Percentiles rank a stretch among this genome's conserved stretches.
Evolutionary conservation across 2,329 filamentous ascomycete genomes (phyloP).

Genomic region (Aureobasidium sp.): DNA sequence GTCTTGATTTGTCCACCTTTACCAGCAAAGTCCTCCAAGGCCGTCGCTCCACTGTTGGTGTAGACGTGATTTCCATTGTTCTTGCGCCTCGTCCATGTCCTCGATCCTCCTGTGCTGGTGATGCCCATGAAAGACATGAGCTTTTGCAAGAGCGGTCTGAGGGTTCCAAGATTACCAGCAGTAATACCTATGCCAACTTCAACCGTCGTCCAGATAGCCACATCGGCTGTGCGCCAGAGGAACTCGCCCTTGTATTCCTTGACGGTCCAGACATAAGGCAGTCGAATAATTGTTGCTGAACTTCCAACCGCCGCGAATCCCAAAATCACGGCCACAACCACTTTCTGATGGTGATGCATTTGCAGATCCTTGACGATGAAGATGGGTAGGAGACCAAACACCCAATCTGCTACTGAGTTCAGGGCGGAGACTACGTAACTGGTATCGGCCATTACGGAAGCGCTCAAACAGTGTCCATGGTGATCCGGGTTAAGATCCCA

Average conservation of each 20-base stretch:
- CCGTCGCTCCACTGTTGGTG: neutral
- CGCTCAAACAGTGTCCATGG: conserved; percentile 33
- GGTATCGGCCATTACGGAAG: conserved; percentile 12
- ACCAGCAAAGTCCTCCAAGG: conserved; percentile 1
- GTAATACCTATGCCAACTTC: conserved; percentile 30
- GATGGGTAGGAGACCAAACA: conserved; percentile 32
- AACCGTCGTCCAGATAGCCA: conserved; percentile 31
- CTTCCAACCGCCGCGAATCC: conserved; percentile 41
- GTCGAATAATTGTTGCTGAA: conserved; percentile 42
- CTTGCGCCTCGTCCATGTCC: neutral
- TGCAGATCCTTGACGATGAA: conserved; percentile 33
- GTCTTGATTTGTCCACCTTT: conserved; percentile 1
- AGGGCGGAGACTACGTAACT: conserved; percentile 22
- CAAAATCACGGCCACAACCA: conserved; percentile 30
- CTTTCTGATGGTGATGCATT: conserved; percentile 30
- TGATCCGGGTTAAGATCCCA: conserved; percentile 39
- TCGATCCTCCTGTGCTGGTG: neutral
- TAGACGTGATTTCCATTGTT: neutral
- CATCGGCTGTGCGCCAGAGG: conserved; percentile 38
- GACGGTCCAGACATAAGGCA: conserved; percentile 37
- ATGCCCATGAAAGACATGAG: conserved; percentile 7
- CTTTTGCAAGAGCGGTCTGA: conserved; percentile 40
- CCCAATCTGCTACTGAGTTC: conserved; percentile 33
- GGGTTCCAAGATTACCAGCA: conserved; percentile 43
- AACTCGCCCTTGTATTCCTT: conserved; percentile 36